phyloP scores from a whole-genome alignment of 2,329 filamentous ascomycete genomes.

The Magnaporthales sp. region DNA sequence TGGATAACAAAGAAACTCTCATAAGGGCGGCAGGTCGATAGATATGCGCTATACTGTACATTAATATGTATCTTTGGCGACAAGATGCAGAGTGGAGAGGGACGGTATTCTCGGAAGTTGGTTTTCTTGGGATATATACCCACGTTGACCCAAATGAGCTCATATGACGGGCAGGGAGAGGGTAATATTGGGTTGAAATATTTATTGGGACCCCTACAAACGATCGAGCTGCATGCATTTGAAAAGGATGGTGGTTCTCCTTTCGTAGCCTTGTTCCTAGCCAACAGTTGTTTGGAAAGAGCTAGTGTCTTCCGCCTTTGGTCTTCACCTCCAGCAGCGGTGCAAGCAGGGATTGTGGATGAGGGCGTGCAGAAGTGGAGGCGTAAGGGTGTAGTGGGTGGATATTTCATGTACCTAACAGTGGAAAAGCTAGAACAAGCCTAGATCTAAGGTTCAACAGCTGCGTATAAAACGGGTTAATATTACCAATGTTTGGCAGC shows the following conservation, averaged over 20 bases:
- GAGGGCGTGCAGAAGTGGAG: too few relatives aligned
- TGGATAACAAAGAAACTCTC: too few relatives aligned
- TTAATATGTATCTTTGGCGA: too few relatives aligned
- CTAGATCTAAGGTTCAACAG: neutral
- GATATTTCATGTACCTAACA: too few relatives aligned
- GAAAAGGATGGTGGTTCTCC: neutral
- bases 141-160: neutral
- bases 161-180: neutral
- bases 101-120: neutral
- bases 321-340: too few relatives aligned
- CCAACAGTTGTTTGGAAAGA: too few relatives aligned
- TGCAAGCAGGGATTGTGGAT: too few relatives aligned
- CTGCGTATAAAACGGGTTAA: neutral
- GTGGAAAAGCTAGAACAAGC: neutral
- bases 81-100: neutral
- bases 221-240: neutral
- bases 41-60: too few relatives aligned
- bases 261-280: too few relatives aligned
- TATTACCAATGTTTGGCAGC: neutral
- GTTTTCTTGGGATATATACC: neutral
- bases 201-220: neutral
- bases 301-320: too few relatives aligned
- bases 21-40: too few relatives aligned
- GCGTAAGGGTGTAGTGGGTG: too few relatives aligned
- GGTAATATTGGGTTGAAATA: neutral